A percentile compares a stretch with the other conserved stretches of the same genome.
Conservation (phyloP, 169 alveolate genomes). For the Plasmodium relictum region DNA sequence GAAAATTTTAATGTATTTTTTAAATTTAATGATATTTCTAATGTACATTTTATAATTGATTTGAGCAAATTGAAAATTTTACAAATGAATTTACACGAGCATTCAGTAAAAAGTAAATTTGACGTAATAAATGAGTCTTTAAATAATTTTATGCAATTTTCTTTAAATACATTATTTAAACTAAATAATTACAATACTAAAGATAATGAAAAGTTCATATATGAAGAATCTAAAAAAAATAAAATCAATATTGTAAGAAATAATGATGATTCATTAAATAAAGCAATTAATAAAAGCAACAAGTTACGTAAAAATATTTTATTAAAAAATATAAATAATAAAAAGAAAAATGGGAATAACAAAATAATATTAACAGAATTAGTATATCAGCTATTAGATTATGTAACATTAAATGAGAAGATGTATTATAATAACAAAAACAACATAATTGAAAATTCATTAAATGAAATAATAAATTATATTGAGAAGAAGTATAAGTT, state of each 20-base stretch:
- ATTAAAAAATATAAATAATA: constrained; percentile 44
- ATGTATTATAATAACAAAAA: neutral
- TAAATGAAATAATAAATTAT: constrained; percentile 40
- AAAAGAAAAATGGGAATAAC: constrained; percentile 9
- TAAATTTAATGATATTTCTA: constrained; percentile 70
- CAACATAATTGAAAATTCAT: constrained; percentile 29
- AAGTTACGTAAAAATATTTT: constrained; percentile 12
- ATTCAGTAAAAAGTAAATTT: constrained; percentile 5
- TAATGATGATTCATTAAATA: neutral
- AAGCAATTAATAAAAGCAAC: neutral
- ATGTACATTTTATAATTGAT: constrained; percentile 33
- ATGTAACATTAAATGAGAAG: constrained; percentile 54
- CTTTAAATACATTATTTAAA: constrained; percentile 20
- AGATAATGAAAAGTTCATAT: neutral
- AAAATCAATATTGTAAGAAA: neutral
- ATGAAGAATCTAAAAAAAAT: constrained; percentile 4
- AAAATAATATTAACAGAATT: constrained; percentile 51
- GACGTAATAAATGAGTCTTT: constrained; percentile 17
- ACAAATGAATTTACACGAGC: constrained; percentile 13
- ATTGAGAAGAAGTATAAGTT: constrained; percentile 49
- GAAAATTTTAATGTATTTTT: constrained; percentile 31
- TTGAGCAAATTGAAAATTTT: constrained; percentile 23
- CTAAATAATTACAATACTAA: constrained; percentile 4
- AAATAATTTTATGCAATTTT: constrained; percentile 10
- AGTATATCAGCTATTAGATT: constrained; percentile 42